phyloP scores from a whole-genome alignment of 768 basidiomycete species.

The Leccinum broughii region DNA sequence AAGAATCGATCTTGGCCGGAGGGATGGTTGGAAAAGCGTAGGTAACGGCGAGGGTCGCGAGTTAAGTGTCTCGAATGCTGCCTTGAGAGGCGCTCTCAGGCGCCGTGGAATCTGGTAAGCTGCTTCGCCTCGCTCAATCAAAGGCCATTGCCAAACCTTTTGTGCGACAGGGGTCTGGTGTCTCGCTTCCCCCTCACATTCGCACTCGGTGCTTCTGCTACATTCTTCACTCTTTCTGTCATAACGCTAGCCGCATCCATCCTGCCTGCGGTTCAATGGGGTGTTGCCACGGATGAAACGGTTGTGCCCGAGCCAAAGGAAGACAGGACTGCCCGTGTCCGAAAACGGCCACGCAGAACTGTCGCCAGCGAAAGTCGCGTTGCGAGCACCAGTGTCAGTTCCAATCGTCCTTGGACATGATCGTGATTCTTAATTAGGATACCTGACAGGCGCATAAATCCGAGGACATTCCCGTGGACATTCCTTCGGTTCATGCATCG shows the following conservation, averaged over 20 bases:
- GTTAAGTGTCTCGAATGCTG: conserved; percentile 63
- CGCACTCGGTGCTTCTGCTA: conserved; percentile 44
- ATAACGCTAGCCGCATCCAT: conserved; percentile 50
- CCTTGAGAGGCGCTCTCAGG: conserved; percentile 58
- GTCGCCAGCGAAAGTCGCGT: conserved; percentile 21
- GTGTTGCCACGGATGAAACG: conserved; percentile 18
- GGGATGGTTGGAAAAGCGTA: conserved; percentile 68
- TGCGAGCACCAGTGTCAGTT: conserved; percentile 25
- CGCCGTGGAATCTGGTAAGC: conserved; percentile 71
- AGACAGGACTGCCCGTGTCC: conserved; percentile 23
- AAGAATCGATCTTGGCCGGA: conserved; percentile 70
- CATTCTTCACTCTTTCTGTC: conserved; percentile 50
- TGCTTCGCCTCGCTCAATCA: background rate
- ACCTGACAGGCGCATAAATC: conserved; percentile 26
- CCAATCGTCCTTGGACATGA: background rate
- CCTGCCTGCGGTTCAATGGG: conserved; percentile 45
- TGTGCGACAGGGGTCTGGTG: conserved; percentile 55
- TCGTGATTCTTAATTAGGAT: conserved; percentile 10
- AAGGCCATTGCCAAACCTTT: conserved; percentile 2
- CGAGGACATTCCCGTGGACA: conserved; percentile 30
- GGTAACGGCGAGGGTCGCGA: conserved; percentile 74
- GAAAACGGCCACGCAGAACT: conserved; percentile 31
- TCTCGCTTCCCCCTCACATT: conserved; percentile 66
- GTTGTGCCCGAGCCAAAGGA: conserved; percentile 16
- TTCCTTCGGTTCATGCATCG: conserved; percentile 32